Conservation (phyloP, 2,329 filamentous ascomycete genomes). For the Emmonsiellopsis sp. region DNA sequence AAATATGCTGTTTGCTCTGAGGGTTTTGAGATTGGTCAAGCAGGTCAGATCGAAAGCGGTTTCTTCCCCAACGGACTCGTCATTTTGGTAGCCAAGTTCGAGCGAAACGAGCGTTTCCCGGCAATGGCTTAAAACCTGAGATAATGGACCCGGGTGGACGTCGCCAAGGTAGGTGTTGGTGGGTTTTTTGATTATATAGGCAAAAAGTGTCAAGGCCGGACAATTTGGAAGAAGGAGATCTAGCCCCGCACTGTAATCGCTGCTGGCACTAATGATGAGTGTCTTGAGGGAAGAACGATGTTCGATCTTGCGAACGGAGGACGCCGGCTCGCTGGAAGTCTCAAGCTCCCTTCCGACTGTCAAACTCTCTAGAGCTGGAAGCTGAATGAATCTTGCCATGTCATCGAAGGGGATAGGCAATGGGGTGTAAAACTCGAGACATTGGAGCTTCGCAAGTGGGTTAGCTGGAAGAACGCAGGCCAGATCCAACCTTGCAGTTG, state of each 20-base stretch:
- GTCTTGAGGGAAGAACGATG: neutral
- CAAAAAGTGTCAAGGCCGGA: neutral
- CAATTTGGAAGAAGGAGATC: neutral
- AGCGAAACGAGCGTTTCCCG: neutral
- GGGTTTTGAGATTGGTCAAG: neutral
- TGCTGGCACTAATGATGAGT: neutral
- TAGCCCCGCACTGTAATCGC: neutral
- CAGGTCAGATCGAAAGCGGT: no score
- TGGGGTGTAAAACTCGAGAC: no score
- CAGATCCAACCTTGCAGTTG: no score
- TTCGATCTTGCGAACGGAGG: neutral
- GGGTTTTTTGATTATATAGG: neutral
- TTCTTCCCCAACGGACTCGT: neutral
- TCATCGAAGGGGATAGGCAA: no score
- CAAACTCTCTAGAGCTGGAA: neutral
- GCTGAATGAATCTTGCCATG: neutral
- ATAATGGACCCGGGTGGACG: neutral
- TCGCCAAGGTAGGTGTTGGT: neutral
- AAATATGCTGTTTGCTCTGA: neutral
- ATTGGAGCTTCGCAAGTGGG: no score
- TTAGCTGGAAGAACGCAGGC: no score
- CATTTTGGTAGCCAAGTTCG: neutral
- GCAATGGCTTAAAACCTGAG: neutral
- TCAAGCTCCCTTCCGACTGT: neutral
- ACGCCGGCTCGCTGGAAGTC: neutral